These are phyloP conservation scores for Globisporangium nagaii DNA, from an alignment of 352 stramenopile genomes.

Conservation along the genomic window DNA sequence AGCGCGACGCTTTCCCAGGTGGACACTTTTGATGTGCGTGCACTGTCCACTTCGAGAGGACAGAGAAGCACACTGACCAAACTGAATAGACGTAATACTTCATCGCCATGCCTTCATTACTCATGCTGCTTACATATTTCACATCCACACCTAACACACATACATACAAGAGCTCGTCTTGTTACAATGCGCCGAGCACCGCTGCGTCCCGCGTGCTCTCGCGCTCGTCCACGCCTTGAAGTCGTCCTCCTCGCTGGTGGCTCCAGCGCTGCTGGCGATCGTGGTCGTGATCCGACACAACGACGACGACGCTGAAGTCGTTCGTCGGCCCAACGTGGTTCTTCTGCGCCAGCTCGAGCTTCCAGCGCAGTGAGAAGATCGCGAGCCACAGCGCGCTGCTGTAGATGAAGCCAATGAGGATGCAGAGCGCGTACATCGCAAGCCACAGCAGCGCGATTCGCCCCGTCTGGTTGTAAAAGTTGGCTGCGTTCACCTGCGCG, in stretches of 20 bases:
- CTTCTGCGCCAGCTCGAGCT: conserved; percentile 9
- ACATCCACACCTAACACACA: background rate
- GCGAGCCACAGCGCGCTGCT: conserved; percentile 35
- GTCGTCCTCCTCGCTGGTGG: background rate
- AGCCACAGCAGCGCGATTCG: conserved; percentile 37
- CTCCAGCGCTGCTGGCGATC: background rate
- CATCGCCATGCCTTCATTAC: too few species aligned
- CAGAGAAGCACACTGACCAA: too few species aligned
- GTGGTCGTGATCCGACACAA: background rate
- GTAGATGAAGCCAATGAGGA: conserved; percentile 36
- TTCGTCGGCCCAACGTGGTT: background rate
- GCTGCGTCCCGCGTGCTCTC: background rate
- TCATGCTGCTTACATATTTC: background rate
- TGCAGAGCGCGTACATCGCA: conserved; percentile 37
- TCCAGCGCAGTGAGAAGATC: conserved; percentile 45
- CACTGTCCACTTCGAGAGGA: too few species aligned
- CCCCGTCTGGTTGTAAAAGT: conserved; percentile 28
- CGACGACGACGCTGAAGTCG: background rate
- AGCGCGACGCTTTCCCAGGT: too few species aligned
- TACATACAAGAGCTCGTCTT: background rate
- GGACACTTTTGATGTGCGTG: too few species aligned
- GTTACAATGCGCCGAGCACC: background rate
- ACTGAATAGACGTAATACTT: too few species aligned
- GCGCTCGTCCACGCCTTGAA: background rate
- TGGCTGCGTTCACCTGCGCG: conserved; percentile 26